These are phyloP conservation scores for Dicorynia guianensis DNA, from an alignment of 306 rosid species.

Conservation along the genomic window DNA sequence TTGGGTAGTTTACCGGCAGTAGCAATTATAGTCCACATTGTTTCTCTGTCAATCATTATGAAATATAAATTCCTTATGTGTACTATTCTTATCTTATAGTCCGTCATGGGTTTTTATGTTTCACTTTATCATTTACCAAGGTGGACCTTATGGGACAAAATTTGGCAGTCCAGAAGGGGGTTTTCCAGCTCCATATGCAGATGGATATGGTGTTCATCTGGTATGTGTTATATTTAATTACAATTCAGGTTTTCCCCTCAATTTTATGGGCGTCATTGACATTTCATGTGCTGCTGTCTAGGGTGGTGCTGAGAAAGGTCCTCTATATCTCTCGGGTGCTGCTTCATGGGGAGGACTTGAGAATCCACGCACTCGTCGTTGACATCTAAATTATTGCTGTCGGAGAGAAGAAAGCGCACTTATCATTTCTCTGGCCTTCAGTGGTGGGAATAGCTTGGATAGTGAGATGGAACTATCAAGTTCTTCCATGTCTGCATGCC, in stretches of 20 bases:
- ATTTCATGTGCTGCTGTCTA: constrained; percentile 46
- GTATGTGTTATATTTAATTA: constrained; percentile 52
- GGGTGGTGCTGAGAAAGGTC: constrained; percentile 72
- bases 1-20: constrained; percentile 1
- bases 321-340: constrained; percentile 63
- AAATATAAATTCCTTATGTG: background rate
- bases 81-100: constrained; percentile 21
- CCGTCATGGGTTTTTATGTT: constrained; percentile 1
- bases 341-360: constrained; percentile 73
- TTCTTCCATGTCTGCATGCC: constrained; percentile 56
- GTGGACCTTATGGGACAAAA: constrained; percentile 73
- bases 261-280: constrained; percentile 28
- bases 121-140: constrained; percentile 53
- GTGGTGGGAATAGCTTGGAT: constrained; percentile 32
- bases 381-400: constrained; percentile 46
- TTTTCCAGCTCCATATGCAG: constrained; percentile 64
- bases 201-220: constrained; percentile 73
- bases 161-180: constrained; percentile 63
- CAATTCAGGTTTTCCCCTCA: constrained; percentile 14
- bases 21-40: background rate
- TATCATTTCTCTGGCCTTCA: constrained; percentile 40
- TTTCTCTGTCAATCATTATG: background rate
- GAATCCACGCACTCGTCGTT: constrained; percentile 78
- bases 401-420: constrained; percentile 41
- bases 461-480: constrained; percentile 46